Conservation (phyloP, 306 rosid genomes). For the Prunus kanzakura region DNA sequence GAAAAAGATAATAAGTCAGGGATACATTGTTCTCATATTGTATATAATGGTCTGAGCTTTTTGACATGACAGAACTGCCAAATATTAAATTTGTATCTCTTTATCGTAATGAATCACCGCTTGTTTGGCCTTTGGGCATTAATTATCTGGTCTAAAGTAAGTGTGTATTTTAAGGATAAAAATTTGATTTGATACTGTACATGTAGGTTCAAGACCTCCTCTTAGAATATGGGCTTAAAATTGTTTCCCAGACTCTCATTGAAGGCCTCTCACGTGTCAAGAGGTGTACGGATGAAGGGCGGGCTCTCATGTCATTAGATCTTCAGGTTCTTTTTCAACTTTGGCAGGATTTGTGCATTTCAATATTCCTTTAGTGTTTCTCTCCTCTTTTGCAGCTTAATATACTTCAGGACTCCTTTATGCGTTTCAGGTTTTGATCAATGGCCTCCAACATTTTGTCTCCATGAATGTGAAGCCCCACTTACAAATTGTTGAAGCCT, state of each 20-base stretch:
- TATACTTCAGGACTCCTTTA: slow-evolving; percentile 18
- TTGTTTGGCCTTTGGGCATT: not conserved
- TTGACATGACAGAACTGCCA: not conserved
- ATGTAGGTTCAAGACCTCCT: slow-evolving; percentile 71
- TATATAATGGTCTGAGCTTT: not conserved
- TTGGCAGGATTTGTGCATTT: not conserved
- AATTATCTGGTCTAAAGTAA: not conserved
- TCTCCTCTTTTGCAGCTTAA: slow-evolving; percentile 20
- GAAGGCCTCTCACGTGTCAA: slow-evolving; percentile 95
- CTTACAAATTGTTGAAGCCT: slow-evolving; percentile 80
- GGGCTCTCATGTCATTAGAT: slow-evolving; percentile 95
- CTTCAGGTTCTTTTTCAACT: slow-evolving; percentile 63
- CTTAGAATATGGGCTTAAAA: slow-evolving; percentile 74
- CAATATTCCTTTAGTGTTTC: not conserved
- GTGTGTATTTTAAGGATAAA: not conserved
- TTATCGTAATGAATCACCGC: not conserved
- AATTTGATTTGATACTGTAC: slow-evolving; percentile 23
- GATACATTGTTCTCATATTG: not conserved
- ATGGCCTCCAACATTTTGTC: slow-evolving; percentile 86
- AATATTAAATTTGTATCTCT: not conserved
- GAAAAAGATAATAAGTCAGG: not conserved
- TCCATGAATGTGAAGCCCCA: slow-evolving; percentile 74
- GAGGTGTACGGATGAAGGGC: slow-evolving; percentile 96
- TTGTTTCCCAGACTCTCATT: slow-evolving; percentile 78
- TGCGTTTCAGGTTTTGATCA: slow-evolving; percentile 82